Conservation (phyloP, 306 rosid genomes). For the Vigna reflexopilosa region DNA sequence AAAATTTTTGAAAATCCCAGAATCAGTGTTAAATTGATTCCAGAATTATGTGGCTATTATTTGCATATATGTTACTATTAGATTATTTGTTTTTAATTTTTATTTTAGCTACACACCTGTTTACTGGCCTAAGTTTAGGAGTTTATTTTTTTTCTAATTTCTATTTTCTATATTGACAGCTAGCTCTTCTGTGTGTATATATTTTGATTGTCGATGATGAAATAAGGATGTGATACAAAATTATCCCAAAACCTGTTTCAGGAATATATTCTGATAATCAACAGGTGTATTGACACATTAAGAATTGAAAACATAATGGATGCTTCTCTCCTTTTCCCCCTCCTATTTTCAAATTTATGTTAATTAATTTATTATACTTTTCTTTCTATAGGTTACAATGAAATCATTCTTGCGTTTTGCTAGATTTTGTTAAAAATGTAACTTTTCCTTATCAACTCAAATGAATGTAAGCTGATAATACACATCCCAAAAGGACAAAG, state of each 20-base stretch:
- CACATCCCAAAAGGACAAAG: background rate
- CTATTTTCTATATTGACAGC: background rate
- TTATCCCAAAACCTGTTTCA: background rate
- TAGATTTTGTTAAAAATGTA: background rate
- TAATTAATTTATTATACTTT: background rate
- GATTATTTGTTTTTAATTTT: background rate
- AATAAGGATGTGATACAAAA: background rate
- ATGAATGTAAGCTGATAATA: slow-evolving; percentile 15
- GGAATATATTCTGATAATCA: slow-evolving; percentile 18
- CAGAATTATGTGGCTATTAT: background rate
- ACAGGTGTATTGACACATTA: slow-evolving; percentile 7
- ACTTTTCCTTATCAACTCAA: background rate
- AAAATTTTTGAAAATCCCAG: background rate
- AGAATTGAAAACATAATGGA: slow-evolving; percentile 2
- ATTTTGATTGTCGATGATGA: background rate
- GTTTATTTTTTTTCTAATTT: background rate
- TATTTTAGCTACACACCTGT: background rate
- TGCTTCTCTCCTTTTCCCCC: background rate
- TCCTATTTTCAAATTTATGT: background rate
- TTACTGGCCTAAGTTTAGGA: background rate
- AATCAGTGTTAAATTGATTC: background rate
- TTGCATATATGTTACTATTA: background rate
- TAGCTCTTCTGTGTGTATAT: background rate
- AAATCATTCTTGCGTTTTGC: background rate
- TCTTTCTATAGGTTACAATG: background rate